phyloP scores from a whole-genome alignment of 805 yeast species.

The Nakazawaea wyomingensis region DNA sequence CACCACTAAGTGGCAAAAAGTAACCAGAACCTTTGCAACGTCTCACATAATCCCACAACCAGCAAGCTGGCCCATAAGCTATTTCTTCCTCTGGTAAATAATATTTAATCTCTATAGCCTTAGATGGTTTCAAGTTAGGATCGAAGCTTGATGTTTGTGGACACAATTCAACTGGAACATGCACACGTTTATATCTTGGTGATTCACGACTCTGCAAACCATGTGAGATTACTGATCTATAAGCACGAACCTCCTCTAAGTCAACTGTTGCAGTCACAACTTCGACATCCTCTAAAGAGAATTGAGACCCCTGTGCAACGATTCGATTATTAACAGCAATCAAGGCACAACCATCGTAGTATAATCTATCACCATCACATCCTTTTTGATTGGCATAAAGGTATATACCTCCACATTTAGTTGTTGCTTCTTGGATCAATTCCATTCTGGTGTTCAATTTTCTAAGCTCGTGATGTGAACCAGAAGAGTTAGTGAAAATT shows the following conservation, averaged over 20 bases:
- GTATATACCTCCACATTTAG: constrained; percentile 95
- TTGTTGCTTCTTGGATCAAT: constrained; percentile 85
- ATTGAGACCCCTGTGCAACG: constrained; percentile 91
- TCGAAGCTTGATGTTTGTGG: constrained; percentile 56
- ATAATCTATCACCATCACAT: constrained; percentile 95
- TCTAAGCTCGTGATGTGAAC: constrained; percentile 95
- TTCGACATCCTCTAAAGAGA: constrained; percentile 86
- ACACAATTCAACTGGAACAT: constrained; percentile 62
- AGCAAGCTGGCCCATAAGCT: constrained; percentile 97
- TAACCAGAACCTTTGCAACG: constrained; percentile 88
- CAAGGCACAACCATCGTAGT: constrained; percentile 95
- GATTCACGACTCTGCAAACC: constrained; percentile 57
- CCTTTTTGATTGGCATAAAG: constrained; percentile 94
- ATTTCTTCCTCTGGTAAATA: constrained; percentile 93
- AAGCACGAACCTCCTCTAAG: constrained; percentile 82
- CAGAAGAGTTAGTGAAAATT: constrained; percentile 90
- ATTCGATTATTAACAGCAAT: constrained; percentile 90
- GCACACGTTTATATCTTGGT: constrained; percentile 47
- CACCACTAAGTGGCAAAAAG: constrained; percentile 93
- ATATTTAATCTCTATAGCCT: constrained; percentile 44
- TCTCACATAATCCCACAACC: constrained; percentile 98
- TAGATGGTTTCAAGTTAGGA: constrained; percentile 55
- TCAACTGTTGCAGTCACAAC: constrained; percentile 95
- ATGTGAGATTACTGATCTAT: constrained; percentile 69
- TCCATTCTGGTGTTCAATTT: constrained; percentile 81